These are phyloP conservation scores for Xylariaceae sp. DNA, from an alignment of 2,329 filamentous ascomycete species.

Conservation along the genomic window DNA sequence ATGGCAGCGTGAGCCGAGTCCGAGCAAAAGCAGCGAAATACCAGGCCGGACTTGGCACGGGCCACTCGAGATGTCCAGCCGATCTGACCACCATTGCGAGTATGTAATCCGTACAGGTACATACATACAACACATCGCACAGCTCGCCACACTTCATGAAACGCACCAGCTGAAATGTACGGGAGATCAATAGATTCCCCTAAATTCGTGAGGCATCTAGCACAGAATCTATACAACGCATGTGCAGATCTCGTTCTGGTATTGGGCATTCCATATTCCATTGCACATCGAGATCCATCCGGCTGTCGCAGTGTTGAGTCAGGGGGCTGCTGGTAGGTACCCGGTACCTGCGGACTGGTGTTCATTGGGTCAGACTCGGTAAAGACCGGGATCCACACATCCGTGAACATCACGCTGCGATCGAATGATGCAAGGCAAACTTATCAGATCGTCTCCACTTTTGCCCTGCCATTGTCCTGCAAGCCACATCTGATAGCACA, in stretches of 20 bases:
- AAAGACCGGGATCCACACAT: neutral
- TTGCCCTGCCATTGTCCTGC: constrained; percentile 21
- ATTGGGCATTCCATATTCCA: neutral
- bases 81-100: no score
- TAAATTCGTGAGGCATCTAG: no score
- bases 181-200: neutral
- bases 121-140: neutral
- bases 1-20: no score
- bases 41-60: no score
- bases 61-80: no score
- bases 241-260: neutral
- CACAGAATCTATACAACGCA: no score
- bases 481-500: constrained; percentile 27
- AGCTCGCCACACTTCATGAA: neutral
- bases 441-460: constrained; percentile 20
- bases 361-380: neutral
- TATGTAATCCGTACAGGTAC: no score
- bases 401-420: neutral
- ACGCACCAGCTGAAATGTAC: neutral
- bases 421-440: neutral
- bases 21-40: no score
- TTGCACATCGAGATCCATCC: no score
- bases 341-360: neutral
- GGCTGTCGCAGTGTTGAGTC: neutral
- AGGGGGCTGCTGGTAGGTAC: neutral